Conservation (phyloP, 441 rosid genomes). For the California macrophylla region DNA sequence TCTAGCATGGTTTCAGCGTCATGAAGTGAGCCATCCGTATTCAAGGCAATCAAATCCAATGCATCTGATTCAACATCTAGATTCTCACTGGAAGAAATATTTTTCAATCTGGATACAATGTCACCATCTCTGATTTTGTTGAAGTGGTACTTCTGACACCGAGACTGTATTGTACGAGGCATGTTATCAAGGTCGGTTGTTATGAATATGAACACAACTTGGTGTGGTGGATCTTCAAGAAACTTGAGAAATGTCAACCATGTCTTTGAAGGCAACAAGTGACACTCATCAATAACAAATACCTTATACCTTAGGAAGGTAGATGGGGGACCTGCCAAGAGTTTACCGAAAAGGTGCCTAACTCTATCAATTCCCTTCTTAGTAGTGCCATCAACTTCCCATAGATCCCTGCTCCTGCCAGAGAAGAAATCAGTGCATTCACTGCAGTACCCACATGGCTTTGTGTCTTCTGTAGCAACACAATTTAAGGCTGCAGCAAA, state of each 20-base stretch:
- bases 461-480: slow-evolving; percentile 45
- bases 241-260: slow-evolving; percentile 90
- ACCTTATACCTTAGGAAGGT: slow-evolving; percentile 47
- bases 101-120: slow-evolving; percentile 54
- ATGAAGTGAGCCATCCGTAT: slow-evolving; percentile 92
- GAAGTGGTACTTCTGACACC: slow-evolving; percentile 87
- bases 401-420: slow-evolving; percentile 54
- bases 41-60: slow-evolving; percentile 75
- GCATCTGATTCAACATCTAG: slow-evolving; percentile 83
- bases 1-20: slow-evolving; percentile 98
- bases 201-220: slow-evolving; percentile 67
- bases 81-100: slow-evolving; percentile 61
- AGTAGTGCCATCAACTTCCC: slow-evolving; percentile 77
- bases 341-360: slow-evolving; percentile 48
- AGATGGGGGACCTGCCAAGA: slow-evolving; percentile 39
- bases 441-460: slow-evolving; percentile 82
- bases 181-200: slow-evolving; percentile 89
- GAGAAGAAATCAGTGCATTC: slow-evolving; percentile 65
- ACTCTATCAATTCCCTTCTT: slow-evolving; percentile 61
- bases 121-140: slow-evolving; percentile 87
- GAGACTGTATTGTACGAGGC: slow-evolving; percentile 87
- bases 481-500: slow-evolving; percentile 87
- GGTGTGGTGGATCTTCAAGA: slow-evolving; percentile 72
- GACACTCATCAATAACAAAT: slow-evolving; percentile 85
- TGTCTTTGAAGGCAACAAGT: slow-evolving; percentile 72